Conservation (phyloP, 192 early-diverging fungal genomes). For the Fimicolochytrium jonesii region DNA sequence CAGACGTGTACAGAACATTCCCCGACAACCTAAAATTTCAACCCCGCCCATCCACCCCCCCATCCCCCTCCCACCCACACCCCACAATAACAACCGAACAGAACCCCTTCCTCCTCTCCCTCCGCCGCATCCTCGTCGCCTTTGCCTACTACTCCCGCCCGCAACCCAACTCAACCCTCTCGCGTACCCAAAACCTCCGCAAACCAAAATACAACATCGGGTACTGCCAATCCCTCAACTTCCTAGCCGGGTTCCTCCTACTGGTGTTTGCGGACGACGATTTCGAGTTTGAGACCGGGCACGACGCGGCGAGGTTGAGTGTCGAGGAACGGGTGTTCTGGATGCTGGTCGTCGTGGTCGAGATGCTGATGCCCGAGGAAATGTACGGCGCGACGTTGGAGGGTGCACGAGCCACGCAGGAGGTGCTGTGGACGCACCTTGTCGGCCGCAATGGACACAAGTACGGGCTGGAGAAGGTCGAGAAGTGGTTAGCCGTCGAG, state of each 20-base stretch:
- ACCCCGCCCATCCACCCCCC: constrained; percentile 27
- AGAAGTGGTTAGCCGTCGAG: constrained; percentile 39
- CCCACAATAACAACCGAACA: constrained; percentile 5
- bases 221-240: constrained; percentile 82
- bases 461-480: constrained; percentile 45
- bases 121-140: constrained; percentile 65
- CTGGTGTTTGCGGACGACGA: constrained; percentile 45
- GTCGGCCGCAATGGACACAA: constrained; percentile 35
- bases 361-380: constrained; percentile 67
- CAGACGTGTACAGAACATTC: constrained; percentile 74
- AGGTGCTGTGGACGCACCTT: constrained; percentile 55
- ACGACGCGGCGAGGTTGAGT: constrained; percentile 19
- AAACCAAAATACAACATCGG: constrained; percentile 55
- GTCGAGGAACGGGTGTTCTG: constrained; percentile 78
- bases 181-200: not conserved
- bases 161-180: too few relatives aligned
- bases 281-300: constrained; percentile 13
- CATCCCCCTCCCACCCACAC: not conserved
- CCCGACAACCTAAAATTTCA: constrained; percentile 72
- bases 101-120: constrained; percentile 45
- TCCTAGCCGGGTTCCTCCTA: constrained; percentile 69
- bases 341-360: constrained; percentile 70
- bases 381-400: constrained; percentile 72
- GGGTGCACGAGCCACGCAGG: constrained; percentile 68
- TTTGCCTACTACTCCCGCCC: constrained; percentile 63